Evolutionary conservation across 2,329 filamentous ascomycete genomes (phyloP).

Genomic region (Diaporthe helianthi): DNA sequence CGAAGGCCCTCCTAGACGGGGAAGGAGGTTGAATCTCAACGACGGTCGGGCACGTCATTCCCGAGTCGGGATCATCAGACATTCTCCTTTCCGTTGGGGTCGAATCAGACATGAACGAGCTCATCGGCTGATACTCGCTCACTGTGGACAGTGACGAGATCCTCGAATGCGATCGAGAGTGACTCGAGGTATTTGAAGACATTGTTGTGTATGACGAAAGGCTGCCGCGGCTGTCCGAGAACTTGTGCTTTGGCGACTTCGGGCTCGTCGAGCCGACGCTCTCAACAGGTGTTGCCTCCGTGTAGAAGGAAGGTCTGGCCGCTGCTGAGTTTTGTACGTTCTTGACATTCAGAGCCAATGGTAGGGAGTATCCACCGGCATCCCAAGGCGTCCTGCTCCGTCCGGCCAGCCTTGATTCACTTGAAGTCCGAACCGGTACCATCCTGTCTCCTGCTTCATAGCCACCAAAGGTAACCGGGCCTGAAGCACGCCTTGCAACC

Average conservation of each 20-base stretch:
- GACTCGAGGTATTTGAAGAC: slow-evolving; percentile 49
- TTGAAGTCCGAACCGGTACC: slow-evolving; percentile 34
- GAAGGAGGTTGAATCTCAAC: slow-evolving; percentile 38
- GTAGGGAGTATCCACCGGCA: slow-evolving; percentile 56
- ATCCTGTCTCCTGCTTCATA: slow-evolving; percentile 25
- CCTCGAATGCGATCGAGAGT: slow-evolving; percentile 57
- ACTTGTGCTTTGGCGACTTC: slow-evolving; percentile 50
- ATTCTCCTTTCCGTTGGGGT: slow-evolving; percentile 48
- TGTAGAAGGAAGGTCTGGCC: slow-evolving; percentile 38
- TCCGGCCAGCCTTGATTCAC: slow-evolving; percentile 42
- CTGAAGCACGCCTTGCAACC: slow-evolving; percentile 22
- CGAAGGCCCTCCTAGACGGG: slow-evolving; percentile 36
- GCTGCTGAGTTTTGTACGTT: slow-evolving; percentile 38
- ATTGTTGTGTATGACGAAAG: slow-evolving; percentile 56
- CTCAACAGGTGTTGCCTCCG: slow-evolving; percentile 37
- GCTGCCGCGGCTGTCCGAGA: slow-evolving; percentile 60
- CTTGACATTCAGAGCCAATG: slow-evolving; percentile 50
- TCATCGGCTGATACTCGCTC: slow-evolving; percentile 48
- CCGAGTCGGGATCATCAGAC: slow-evolving; percentile 37
- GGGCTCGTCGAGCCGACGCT: slow-evolving; percentile 40
- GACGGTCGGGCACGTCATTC: slow-evolving; percentile 33
- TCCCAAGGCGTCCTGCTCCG: slow-evolving; percentile 58
- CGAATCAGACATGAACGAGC: slow-evolving; percentile 46
- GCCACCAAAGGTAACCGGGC: slow-evolving; percentile 19
- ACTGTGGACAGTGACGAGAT: slow-evolving; percentile 62